Conservation (phyloP, 306 rosid genomes). For the Delonix regia region DNA sequence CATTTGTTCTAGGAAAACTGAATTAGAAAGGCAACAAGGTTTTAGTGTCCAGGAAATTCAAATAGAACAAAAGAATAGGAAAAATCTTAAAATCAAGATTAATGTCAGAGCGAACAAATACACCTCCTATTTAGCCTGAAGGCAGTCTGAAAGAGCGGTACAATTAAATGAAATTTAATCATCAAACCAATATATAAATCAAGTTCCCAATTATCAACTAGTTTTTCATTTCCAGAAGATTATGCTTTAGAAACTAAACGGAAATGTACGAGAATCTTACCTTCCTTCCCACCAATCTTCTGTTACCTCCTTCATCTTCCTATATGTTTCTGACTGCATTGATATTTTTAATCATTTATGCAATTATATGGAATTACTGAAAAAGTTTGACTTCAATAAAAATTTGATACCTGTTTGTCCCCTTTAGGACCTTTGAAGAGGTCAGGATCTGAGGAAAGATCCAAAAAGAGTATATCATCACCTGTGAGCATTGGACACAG, state of each 20-base stretch:
- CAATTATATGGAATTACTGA: conserved; percentile 12
- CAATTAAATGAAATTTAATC: background rate
- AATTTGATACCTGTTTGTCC: conserved; percentile 73
- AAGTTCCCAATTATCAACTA: background rate
- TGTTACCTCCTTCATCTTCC: conserved; percentile 88
- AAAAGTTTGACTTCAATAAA: conserved; percentile 24
- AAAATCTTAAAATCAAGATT: conserved; percentile 5
- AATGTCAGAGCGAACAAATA: background rate
- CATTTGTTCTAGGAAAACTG: conserved; percentile 89
- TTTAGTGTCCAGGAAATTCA: conserved; percentile 26
- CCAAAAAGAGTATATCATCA: conserved; percentile 76
- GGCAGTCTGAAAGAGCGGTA: background rate
- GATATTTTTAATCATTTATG: conserved; percentile 23
- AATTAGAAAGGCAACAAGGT: conserved; percentile 35
- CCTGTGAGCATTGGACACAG: conserved; percentile 56
- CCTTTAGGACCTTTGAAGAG: conserved; percentile 85
- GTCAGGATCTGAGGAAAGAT: conserved; percentile 79
- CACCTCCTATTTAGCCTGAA: background rate
- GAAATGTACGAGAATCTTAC: conserved; percentile 41
- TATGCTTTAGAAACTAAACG: conserved; percentile 5
- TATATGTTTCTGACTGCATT: conserved; percentile 86
- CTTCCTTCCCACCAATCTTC: conserved; percentile 95
- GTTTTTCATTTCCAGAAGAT: conserved; percentile 1
- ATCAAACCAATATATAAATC: background rate
- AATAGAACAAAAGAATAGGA: background rate